These are phyloP conservation scores for Scytalidium lignicola DNA, from an alignment of 2,329 filamentous ascomycete genomes.

Conservation along the genomic window DNA sequence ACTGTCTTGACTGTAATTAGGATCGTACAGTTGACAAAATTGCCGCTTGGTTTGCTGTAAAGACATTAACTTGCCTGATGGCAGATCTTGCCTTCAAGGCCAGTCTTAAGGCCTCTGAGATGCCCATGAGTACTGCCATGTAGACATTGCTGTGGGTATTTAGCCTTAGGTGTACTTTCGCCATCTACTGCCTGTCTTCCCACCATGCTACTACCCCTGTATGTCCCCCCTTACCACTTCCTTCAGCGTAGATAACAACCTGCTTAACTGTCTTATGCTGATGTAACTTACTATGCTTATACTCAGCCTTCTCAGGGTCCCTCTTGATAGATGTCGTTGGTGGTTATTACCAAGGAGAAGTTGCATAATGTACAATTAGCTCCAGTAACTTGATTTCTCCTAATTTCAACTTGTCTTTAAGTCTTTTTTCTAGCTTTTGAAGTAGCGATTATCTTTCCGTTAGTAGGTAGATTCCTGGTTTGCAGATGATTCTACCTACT, in stretches of 20 bases:
- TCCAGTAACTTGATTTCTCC: neutral
- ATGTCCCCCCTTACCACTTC: slow-evolving; percentile 20
- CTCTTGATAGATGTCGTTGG: slow-evolving; percentile 1
- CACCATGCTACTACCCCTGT: slow-evolving; percentile 20
- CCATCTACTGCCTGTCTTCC: too few relatives aligned
- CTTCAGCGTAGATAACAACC: slow-evolving; percentile 12
- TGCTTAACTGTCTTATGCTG: neutral
- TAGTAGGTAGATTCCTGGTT: too few relatives aligned
- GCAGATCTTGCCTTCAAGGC: slow-evolving; percentile 11
- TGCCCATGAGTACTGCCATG: too few relatives aligned
- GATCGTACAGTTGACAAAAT: too few relatives aligned
- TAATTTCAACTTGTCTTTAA: too few relatives aligned
- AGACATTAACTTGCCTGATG: too few relatives aligned
- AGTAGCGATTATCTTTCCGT: too few relatives aligned
- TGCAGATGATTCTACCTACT: too few relatives aligned
- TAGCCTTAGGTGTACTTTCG: too few relatives aligned
- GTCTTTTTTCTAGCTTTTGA: neutral
- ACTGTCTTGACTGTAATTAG: neutral
- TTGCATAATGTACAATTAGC: neutral
- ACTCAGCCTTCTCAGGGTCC: slow-evolving; percentile 3
- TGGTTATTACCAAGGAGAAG: slow-evolving; percentile 4
- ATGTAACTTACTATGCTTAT: slow-evolving; percentile 1
- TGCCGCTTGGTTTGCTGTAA: too few relatives aligned
- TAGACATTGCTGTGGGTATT: neutral
- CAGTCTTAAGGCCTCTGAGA: too few relatives aligned